Percentiles rank a stretch among this genome's conserved stretches.
Evolutionary conservation across 1,139 yeast genomes (phyloP).

Genomic region (Scheffersomyces illinoinensis): DNA sequence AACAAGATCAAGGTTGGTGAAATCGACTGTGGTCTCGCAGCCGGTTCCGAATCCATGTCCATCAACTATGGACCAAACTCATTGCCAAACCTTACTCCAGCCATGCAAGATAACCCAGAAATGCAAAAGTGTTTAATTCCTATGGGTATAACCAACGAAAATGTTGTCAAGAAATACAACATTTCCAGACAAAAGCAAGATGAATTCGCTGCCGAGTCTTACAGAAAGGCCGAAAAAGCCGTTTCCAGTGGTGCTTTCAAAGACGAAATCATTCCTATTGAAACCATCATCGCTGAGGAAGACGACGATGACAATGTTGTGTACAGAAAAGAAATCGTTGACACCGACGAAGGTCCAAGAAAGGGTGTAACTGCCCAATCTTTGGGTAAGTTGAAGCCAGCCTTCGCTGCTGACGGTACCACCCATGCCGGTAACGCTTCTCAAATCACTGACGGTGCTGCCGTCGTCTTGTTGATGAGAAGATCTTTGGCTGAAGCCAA

Average conservation of each 20-base stretch:
- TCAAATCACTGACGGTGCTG: slow-evolving; percentile 94
- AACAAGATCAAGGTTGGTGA: slow-evolving; percentile 85
- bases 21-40: slow-evolving; percentile 87
- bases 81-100: slow-evolving; percentile 61
- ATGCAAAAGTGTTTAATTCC: slow-evolving; percentile 74
- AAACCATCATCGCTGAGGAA: slow-evolving; percentile 51
- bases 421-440: slow-evolving; percentile 97
- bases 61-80: slow-evolving; percentile 77
- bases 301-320: slow-evolving; percentile 49
- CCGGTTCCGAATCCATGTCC: slow-evolving; percentile 94
- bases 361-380: slow-evolving; percentile 79
- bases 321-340: slow-evolving; percentile 49
- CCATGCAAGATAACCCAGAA: slow-evolving; percentile 37
- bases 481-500: slow-evolving; percentile 82
- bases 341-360: slow-evolving; percentile 90
- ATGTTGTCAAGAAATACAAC: slow-evolving; percentile 62
- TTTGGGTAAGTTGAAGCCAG: slow-evolving; percentile 75
- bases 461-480: slow-evolving; percentile 82
- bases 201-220: slow-evolving; percentile 83
- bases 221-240: slow-evolving; percentile 78
- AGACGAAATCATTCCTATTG: slow-evolving; percentile 84
- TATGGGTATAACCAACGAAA: slow-evolving; percentile 91
- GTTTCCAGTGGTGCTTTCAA: slow-evolving; percentile 69
- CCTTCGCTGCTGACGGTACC: slow-evolving; percentile 79
- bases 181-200: slow-evolving; percentile 78